Conservation (phyloP, 2,329 filamentous ascomycete genomes). For the Talaromyces sp. region DNA sequence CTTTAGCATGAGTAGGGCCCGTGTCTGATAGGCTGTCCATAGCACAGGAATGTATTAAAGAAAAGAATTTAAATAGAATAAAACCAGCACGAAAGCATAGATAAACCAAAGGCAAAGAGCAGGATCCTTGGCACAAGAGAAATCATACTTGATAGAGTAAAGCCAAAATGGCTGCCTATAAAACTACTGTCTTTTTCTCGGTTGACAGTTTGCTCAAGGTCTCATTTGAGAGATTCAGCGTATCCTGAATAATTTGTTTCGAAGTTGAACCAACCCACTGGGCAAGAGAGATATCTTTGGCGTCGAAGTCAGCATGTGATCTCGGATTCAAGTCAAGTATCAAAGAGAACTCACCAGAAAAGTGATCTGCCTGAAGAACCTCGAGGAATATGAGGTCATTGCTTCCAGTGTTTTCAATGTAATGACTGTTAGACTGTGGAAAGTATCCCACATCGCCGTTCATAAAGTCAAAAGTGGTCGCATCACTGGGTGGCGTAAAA, state of each 20-base stretch:
- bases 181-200: constrained; percentile 42
- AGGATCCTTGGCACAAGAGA: neutral
- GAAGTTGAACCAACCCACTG: constrained; percentile 50
- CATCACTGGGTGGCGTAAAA: constrained; percentile 63
- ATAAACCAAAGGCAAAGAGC: neutral
- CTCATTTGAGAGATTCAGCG: constrained; percentile 40
- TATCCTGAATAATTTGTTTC: constrained; percentile 54
- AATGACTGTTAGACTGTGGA: constrained; percentile 71
- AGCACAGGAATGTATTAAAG: neutral
- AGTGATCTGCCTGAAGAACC: constrained; percentile 66
- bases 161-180: neutral
- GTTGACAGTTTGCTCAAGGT: constrained; percentile 38
- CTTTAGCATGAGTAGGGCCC: no score
- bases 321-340: neutral
- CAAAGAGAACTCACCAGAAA: constrained; percentile 37
- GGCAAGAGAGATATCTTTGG: constrained; percentile 40
- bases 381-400: constrained; percentile 71
- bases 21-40: neutral
- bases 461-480: constrained; percentile 70
- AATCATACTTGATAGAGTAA: neutral
- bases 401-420: constrained; percentile 72
- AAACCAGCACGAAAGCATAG: neutral
- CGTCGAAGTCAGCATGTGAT: neutral
- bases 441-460: constrained; percentile 74
- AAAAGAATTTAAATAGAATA: neutral